Evolutionary conservation across 139 green algal species (phyloP).

Genomic region (Protoeuglena noctilucae): DNA sequence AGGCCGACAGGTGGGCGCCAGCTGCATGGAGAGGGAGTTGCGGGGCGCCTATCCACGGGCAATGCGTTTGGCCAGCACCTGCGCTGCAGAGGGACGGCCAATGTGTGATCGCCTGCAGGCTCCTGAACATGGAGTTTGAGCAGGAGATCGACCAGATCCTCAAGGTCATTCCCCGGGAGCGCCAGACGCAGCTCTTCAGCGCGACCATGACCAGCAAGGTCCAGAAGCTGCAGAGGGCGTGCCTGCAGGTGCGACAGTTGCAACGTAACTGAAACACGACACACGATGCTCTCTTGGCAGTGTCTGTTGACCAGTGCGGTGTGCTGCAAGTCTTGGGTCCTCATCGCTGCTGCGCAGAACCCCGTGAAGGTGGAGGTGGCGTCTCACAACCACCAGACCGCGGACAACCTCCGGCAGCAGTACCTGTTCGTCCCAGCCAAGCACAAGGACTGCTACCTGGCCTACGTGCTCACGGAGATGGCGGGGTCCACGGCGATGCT

Average conservation of each 20-base stretch:
- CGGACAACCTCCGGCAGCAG: constrained; percentile 92
- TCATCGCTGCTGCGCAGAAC: neutral
- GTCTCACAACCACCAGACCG: constrained; percentile 78
- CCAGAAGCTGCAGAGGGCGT: constrained; percentile 92
- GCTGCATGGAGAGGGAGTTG: no score
- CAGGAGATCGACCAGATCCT: constrained; percentile 97
- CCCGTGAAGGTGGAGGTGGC: constrained; percentile 68
- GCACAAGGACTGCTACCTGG: constrained; percentile 94
- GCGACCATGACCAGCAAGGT: constrained; percentile 99
- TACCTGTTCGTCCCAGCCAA: constrained; percentile 97
- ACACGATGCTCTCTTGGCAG: neutral
- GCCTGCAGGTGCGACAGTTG: no score
- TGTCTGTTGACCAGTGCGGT: neutral
- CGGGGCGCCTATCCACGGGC: no score
- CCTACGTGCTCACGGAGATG: constrained; percentile 63
- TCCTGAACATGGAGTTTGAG: constrained; percentile 99
- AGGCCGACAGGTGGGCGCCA: no score
- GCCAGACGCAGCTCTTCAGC: constrained; percentile 88
- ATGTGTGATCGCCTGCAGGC: no score
- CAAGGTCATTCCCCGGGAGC: constrained; percentile 61
- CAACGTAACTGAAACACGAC: no score
- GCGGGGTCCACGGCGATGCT: constrained; percentile 57
- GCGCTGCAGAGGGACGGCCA: no score
- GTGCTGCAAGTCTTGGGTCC: neutral
- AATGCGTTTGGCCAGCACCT: no score